These are phyloP conservation scores for Saccharomycopsis capsularis DNA, from an alignment of 805 yeast species.

Conservation along the genomic window DNA sequence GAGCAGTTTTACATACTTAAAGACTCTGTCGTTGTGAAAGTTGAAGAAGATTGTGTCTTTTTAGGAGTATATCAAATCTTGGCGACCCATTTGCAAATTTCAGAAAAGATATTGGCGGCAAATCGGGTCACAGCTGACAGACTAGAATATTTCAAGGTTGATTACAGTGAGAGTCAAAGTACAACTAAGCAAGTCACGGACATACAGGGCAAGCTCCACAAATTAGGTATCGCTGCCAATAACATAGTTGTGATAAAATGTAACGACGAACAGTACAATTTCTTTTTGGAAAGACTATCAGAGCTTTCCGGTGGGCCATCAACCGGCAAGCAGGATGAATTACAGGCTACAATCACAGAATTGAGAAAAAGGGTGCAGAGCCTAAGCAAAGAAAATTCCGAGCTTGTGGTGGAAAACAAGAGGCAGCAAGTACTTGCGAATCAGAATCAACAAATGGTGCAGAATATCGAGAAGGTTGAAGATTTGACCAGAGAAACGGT, in stretches of 20 bases:
- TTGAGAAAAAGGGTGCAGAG: neutral
- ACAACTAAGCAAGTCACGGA: neutral
- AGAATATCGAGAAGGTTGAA: neutral
- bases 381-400: neutral
- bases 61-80: neutral
- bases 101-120: neutral
- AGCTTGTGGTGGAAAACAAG: neutral
- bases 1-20: constrained; percentile 4
- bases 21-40: constrained; percentile 10
- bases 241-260: neutral
- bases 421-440: neutral
- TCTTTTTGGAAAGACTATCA: neutral
- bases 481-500: neutral
- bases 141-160: neutral
- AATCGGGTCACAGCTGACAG: neutral
- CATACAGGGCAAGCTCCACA: neutral
- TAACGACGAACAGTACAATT: neutral
- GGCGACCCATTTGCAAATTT: constrained; percentile 2
- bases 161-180: neutral
- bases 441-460: neutral
- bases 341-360: neutral
- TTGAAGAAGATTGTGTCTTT: constrained; percentile 17
- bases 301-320: neutral
- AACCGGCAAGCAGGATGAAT: neutral
- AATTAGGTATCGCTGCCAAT: constrained; percentile 3